Evolutionary conservation across 495 filamentous ascomycete genomes (phyloP).

Genomic region (Aspergillus coremiiformis): DNA sequence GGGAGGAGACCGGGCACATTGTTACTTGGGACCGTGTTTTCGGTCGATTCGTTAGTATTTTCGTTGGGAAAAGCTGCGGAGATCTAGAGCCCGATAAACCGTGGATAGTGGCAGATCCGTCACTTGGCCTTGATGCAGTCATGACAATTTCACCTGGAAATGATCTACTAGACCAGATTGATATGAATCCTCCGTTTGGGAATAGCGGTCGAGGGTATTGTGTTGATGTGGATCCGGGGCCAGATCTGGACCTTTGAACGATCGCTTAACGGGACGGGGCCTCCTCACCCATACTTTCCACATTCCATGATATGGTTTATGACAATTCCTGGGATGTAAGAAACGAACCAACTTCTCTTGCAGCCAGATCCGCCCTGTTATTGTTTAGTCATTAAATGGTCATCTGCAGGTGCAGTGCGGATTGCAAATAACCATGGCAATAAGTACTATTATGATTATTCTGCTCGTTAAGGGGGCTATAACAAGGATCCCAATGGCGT

Average conservation of each 20-base stretch:
- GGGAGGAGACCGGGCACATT: constrained; percentile 31
- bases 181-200: neutral
- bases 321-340: neutral
- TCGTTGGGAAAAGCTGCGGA: constrained; percentile 17
- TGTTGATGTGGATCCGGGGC: constrained; percentile 26
- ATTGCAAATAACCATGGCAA: neutral
- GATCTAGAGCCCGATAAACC: constrained; percentile 14
- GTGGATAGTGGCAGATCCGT: neutral
- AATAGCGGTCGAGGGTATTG: constrained; percentile 11
- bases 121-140: constrained; percentile 17
- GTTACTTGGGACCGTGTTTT: constrained; percentile 33
- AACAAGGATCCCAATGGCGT: neutral
- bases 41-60: constrained; percentile 25
- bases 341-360: neutral
- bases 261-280: too few relatives aligned
- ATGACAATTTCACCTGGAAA: constrained; percentile 12
- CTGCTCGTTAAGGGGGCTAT: neutral
- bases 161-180: neutral
- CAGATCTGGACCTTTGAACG: constrained; percentile 13
- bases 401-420: neutral
- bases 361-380: too few relatives aligned
- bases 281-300: too few relatives aligned
- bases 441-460: neutral
- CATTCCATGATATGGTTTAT: neutral
- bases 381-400: too few relatives aligned